A percentile compares a stretch with the other conserved stretches of the same genome.
These are phyloP conservation scores for Penicillium maclennaniae DNA, from an alignment of 495 filamentous ascomycete species.

Conservation along the genomic window DNA sequence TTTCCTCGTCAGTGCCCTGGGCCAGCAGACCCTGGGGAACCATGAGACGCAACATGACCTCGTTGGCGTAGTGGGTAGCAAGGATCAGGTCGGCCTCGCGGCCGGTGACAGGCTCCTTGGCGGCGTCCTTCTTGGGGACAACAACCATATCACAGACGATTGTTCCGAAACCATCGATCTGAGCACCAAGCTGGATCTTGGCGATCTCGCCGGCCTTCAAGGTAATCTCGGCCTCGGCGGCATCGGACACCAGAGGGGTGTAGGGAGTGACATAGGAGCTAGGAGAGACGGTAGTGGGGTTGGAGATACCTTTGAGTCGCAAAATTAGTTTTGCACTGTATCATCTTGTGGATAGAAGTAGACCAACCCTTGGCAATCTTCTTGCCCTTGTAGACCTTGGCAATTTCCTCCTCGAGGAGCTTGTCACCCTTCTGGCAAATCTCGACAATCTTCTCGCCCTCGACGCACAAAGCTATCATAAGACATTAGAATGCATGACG, in stretches of 20 bases:
- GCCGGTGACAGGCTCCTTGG: slow-evolving; percentile 58
- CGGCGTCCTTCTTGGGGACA: slow-evolving; percentile 54
- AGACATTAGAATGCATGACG: slow-evolving; percentile 19
- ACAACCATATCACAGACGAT: slow-evolving; percentile 94
- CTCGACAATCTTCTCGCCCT: slow-evolving; percentile 85
- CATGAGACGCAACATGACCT: slow-evolving; percentile 87
- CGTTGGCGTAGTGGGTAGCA: slow-evolving; percentile 92
- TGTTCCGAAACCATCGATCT: slow-evolving; percentile 95
- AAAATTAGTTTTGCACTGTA: slow-evolving; percentile 13
- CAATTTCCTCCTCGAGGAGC: slow-evolving; percentile 85
- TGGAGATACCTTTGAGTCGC: slow-evolving; percentile 65
- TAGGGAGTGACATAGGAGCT: slow-evolving; percentile 94
- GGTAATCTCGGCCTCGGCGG: slow-evolving; percentile 71
- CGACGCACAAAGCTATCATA: slow-evolving; percentile 63
- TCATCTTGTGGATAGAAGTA: not conserved
- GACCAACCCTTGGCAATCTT: slow-evolving; percentile 81
- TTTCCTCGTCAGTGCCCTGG: slow-evolving; percentile 84
- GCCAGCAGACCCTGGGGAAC: slow-evolving; percentile 81
- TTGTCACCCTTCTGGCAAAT: slow-evolving; percentile 95
- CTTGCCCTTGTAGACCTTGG: slow-evolving; percentile 98
- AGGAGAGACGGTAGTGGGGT: slow-evolving; percentile 95
- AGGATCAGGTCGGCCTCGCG: slow-evolving; percentile 81
- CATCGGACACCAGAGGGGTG: slow-evolving; percentile 81
- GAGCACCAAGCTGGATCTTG: slow-evolving; percentile 96
- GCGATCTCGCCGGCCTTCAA: slow-evolving; percentile 80